Base-by-base conservation (phyloP, 2,329 filamentous ascomycete species). In the Alternaria ventricosa region DNA sequence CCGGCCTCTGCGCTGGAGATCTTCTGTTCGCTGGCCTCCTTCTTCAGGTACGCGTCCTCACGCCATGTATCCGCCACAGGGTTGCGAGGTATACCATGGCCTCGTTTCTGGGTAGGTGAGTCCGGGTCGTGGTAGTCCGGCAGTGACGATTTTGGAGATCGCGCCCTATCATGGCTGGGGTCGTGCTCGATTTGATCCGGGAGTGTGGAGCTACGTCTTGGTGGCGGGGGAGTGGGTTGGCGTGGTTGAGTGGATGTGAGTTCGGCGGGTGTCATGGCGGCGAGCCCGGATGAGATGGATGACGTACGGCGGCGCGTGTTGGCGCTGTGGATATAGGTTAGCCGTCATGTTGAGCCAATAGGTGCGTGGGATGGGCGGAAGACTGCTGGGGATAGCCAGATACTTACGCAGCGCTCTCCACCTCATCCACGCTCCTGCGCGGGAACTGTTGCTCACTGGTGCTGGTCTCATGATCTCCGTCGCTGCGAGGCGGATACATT, bases 1-100 rank as follows among this genome's bases (percentile, higher is more conserved):
- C 20, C 49, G 3, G 41, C 50, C 20, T 63, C 56, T 12, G 43
- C 8, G 15, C 20, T 15, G 0, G 49, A 36, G 2, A 63, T 50
- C 55, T 62, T 63, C 7, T 20, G 56, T 6, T 43, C 30, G 9
- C 23, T 51, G 5, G 46, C 11, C 3, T 57, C 27, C n/a, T 23
- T 43, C 49, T 55, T 62, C 23, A 47, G 18, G 22, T 63, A 65
- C 7, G 63, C 63, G 7, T 59, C 63, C 4, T 60, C 60, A 25
- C 46, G 51, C 60, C 63, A 65, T 7, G 56, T 63, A 27, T 65
- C 63, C 7, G 56, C 46, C 6, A 60, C 53, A 1, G 60, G 60
- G 27, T 65, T 65, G 28, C 63, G 60, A 11, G 23, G 18, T 36
- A 60, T 41, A 6, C 41, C 46, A 11, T 53, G 43, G 3, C 54